Evolutionary conservation across 2,329 filamentous ascomycete genomes (phyloP), one percentile per base, ranked within the genome.

Genomic region (Tetracladium maxilliforme): DNA sequence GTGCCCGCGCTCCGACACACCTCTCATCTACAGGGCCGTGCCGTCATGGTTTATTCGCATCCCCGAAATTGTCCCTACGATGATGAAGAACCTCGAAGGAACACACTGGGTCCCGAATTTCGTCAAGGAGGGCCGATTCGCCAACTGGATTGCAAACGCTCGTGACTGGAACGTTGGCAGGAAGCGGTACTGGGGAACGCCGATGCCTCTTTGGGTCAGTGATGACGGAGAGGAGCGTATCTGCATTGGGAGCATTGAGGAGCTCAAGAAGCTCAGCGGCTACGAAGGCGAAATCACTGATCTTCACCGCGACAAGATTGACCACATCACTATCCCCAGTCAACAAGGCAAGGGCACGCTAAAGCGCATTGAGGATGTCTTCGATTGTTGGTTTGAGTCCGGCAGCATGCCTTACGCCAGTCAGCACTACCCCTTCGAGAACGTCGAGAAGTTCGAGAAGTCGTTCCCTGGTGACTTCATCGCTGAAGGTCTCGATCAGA

Each of bases 351-450:
- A 87, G 44, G 86, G 84, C 12, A 61, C 65, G n/a, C 57, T 94
- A 33, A 74, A 66, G 40, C 74, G 86, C 37, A 66, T 90, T 7
- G 75, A 83, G 25, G 84, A 93, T 47, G 82, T 94, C 5, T 93
- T 94, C 40, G 86, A 94, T 53, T 94, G 86, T 47, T 94, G 86
- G 84, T 92, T 93, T 34, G 86, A 94, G 51, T 93, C 84, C 21
- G 86, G 86, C 32, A 86, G 79, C 45, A 94, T 94, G 86, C 86
- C 86, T 3, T 94, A 92, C 45, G 80, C 82, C 21, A 84, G 77
- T 36, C 71, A 79, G 33, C 86, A 94, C 48, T 94, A 92, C 45
- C 86, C 86, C 6, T 94, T 94, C 44, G 79, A 87, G 52, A 90
- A 90, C 43, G 69, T 74, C 38, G 80, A 86, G 7, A 66, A 74